Conservation (phyloP, 2,329 filamentous ascomycete genomes). For the Cadophora gregata region DNA sequence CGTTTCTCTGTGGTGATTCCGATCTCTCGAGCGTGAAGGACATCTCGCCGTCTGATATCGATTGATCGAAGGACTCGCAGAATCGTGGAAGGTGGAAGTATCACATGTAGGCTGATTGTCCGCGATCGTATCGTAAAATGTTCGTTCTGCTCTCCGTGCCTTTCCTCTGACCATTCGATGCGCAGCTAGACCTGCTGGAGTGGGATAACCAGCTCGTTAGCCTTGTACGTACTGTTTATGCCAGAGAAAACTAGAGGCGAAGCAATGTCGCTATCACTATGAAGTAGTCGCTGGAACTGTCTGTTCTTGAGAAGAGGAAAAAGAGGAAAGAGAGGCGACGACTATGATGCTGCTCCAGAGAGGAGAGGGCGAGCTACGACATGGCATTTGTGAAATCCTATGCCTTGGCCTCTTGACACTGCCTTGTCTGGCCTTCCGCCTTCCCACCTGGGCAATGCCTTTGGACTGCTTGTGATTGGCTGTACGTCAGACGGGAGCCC, state of each 20-base stretch:
- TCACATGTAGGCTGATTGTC: background rate
- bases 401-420: background rate
- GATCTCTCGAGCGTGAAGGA: slow-evolving; percentile 42
- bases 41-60: slow-evolving; percentile 12
- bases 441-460: slow-evolving; percentile 17
- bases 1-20: slow-evolving; percentile 36
- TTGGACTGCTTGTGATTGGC: slow-evolving; percentile 14
- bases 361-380: background rate
- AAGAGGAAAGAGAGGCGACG: background rate
- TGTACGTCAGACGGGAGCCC: background rate
- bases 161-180: background rate
- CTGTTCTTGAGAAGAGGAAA: background rate
- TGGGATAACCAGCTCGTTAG: slow-evolving; percentile 2
- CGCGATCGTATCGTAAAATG: background rate
- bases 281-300: background rate
- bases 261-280: background rate
- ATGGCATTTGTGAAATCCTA: background rate
- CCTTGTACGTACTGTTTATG: slow-evolving; percentile 8
- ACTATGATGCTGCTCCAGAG: background rate
- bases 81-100: background rate
- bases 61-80: background rate
- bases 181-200: slow-evolving; percentile 8
- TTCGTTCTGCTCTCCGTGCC: background rate
- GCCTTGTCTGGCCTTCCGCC: slow-evolving; percentile 12
- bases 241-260: background rate